These are phyloP conservation scores for rapeseed (Brassica napus) DNA, from an alignment of 345 rosid species.

Conservation along the genomic window DNA sequence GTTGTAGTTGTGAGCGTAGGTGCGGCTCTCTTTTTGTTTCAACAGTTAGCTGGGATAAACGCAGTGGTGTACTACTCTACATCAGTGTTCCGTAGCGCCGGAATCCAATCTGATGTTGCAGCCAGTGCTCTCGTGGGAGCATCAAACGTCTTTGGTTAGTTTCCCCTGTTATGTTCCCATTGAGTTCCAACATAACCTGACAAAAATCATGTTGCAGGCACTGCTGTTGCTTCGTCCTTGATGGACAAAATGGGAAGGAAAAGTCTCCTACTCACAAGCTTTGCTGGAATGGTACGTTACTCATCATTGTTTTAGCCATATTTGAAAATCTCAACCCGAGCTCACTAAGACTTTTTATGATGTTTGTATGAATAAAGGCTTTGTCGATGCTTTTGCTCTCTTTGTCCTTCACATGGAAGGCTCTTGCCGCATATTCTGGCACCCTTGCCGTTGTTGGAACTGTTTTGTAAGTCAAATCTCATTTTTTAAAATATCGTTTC, in stretches of 20 bases:
- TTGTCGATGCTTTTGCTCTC: slow-evolving; percentile 92
- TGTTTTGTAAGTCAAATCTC: slow-evolving; percentile 66
- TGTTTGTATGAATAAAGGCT: slow-evolving; percentile 51
- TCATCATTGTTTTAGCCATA: neutral
- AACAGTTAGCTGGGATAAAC: slow-evolving; percentile 76
- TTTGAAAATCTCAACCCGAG: neutral
- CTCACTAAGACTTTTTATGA: slow-evolving; percentile 8
- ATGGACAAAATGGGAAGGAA: slow-evolving; percentile 98
- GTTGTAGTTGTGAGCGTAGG: neutral
- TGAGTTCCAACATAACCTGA: slow-evolving; percentile 17
- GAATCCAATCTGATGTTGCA: slow-evolving; percentile 92
- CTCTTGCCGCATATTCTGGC: slow-evolving; percentile 88
- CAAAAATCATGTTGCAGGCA: slow-evolving; percentile 52
- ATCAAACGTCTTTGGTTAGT: slow-evolving; percentile 84
- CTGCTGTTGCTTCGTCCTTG: slow-evolving; percentile 89
- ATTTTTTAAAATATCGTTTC: neutral
- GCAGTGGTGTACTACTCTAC: slow-evolving; percentile 99
- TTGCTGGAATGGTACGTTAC: slow-evolving; percentile 80
- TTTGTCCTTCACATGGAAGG: slow-evolving; percentile 91
- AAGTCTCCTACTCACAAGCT: slow-evolving; percentile 84
- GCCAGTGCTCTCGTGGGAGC: slow-evolving; percentile 99
- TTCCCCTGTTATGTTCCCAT: neutral
- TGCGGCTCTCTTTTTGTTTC: neutral
- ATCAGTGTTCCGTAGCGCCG: slow-evolving; percentile 90
- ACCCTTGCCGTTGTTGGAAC: slow-evolving; percentile 91